These are phyloP conservation scores for Vicia faba DNA, from an alignment of 306 rosid genomes.

Conservation along the genomic window DNA sequence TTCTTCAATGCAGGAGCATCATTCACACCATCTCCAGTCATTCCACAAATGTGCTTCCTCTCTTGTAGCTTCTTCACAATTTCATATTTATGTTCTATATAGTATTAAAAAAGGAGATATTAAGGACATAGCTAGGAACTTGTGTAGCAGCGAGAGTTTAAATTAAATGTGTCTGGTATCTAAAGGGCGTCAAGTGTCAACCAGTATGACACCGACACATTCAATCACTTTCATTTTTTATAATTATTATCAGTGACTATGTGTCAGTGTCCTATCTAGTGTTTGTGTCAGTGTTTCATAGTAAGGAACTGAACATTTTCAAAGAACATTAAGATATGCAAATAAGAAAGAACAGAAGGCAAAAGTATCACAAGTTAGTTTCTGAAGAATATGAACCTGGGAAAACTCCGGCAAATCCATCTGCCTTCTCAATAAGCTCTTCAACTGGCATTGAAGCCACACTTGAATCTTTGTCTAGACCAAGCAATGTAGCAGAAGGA, in stretches of 20 bases:
- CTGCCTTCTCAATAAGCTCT: slow-evolving; percentile 93
- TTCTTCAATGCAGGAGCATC: slow-evolving; percentile 98
- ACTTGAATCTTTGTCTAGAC: slow-evolving; percentile 81
- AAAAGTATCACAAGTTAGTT: background rate
- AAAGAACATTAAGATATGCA: background rate
- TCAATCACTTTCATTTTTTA: background rate
- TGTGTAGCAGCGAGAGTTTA: background rate
- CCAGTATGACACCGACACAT: background rate
- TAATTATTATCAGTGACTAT: background rate
- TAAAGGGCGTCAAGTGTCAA: background rate
- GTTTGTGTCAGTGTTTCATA: background rate
- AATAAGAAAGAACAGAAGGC: background rate
- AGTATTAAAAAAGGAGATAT: background rate
- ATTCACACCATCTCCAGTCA: slow-evolving; percentile 99
- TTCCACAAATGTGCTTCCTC: slow-evolving; percentile 97
- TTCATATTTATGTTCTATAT: slow-evolving; percentile 87
- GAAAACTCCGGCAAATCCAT: slow-evolving; percentile 99
- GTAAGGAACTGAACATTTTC: background rate
- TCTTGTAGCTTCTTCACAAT: slow-evolving; percentile 96
- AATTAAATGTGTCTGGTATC: too few species aligned
- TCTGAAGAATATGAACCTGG: slow-evolving; percentile 61
- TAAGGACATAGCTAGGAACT: background rate
- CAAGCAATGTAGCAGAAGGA: slow-evolving; percentile 91
- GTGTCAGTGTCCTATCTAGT: background rate
- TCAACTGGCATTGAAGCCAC: slow-evolving; percentile 89